Percentiles rank a stretch among this genome's conserved stretches.
Evolutionary conservation across 2,329 filamentous ascomycete species (phyloP).

Genomic region (Fusarium succisae): DNA sequence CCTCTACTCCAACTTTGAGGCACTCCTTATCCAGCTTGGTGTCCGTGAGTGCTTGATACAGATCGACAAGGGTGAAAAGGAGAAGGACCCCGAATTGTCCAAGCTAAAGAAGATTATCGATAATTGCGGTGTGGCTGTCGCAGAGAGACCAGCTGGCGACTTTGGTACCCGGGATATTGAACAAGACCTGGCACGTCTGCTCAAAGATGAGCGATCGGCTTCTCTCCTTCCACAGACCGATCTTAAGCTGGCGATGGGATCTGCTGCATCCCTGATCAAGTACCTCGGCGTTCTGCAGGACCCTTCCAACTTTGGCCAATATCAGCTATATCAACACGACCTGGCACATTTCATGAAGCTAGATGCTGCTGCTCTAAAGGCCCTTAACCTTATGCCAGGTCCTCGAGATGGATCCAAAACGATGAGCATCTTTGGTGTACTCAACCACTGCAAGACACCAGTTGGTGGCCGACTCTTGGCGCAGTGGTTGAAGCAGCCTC

Average conservation of each 20-base stretch:
- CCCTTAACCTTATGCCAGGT: conserved; percentile 96
- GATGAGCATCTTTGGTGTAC: conserved; percentile 93
- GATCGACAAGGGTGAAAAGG: conserved; percentile 79
- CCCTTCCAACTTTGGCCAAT: conserved; percentile 94
- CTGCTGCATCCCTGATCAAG: conserved; percentile 91
- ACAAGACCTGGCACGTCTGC: conserved; percentile 86
- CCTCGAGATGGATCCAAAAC: conserved; percentile 94
- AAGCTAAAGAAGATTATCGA: conserved; percentile 92
- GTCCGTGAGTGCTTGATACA: conserved; percentile 94
- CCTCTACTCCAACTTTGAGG: conserved; percentile 97
- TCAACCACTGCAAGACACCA: conserved; percentile 98
- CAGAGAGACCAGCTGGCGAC: conserved; percentile 79
- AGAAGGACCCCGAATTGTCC: conserved; percentile 85
- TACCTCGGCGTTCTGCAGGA: conserved; percentile 93
- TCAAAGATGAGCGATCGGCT: conserved; percentile 85
- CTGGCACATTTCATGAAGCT: conserved; percentile 98
- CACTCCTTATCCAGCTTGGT: conserved; percentile 92
- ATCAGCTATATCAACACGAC: conserved; percentile 96
- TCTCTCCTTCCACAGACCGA: conserved; percentile 88
- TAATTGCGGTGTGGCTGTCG: conserved; percentile 89
- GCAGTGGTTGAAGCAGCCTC: conserved; percentile 96
- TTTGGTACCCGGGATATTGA: conserved; percentile 94
- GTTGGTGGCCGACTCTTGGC: conserved; percentile 88
- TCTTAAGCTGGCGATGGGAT: conserved; percentile 94
- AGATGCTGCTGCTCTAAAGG: conserved; percentile 91